Conservation (phyloP, 331 rosid genomes). For the Malus hybrid region DNA sequence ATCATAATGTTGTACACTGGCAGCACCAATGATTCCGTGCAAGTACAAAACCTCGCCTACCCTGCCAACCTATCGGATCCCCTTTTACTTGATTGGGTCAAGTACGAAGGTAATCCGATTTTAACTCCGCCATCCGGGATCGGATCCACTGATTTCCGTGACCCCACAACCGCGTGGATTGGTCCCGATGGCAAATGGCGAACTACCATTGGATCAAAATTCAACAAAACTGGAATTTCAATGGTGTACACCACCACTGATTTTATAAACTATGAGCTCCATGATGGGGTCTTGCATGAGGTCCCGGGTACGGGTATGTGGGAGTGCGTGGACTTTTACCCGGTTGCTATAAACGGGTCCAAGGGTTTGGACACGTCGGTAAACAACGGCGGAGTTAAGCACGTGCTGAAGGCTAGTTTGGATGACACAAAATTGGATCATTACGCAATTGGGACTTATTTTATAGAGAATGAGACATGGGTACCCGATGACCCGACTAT, state of each 20-base stretch:
- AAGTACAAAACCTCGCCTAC: constrained; percentile 67
- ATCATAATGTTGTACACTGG: constrained; percentile 69
- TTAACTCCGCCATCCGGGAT: constrained; percentile 53
- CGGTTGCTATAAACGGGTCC: constrained; percentile 45
- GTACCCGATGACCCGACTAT: constrained; percentile 65
- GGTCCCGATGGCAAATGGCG: constrained; percentile 72
- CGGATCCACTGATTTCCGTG: constrained; percentile 45
- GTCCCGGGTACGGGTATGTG: constrained; percentile 93
- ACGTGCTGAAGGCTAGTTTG: constrained; percentile 71
- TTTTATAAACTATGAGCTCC: constrained; percentile 38
- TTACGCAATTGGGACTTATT: constrained; percentile 66
- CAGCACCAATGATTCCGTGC: constrained; percentile 34
- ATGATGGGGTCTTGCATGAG: constrained; percentile 27
- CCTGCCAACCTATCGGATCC: constrained; percentile 81
- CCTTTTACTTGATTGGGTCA: constrained; percentile 67
- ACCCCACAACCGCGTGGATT: constrained; percentile 68
- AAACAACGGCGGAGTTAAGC: constrained; percentile 40
- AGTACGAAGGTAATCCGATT: constrained; percentile 53
- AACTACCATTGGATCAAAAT: constrained; percentile 48
- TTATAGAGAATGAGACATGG: constrained; percentile 59
- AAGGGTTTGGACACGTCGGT: constrained; percentile 59
- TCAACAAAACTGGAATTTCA: constrained; percentile 34
- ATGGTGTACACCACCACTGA: constrained; percentile 47
- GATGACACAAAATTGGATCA: constrained; percentile 56
- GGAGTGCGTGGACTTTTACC: constrained; percentile 89